Conservation (phyloP, 2,329 filamentous ascomycete genomes). For the Colletotrichum phormii region DNA sequence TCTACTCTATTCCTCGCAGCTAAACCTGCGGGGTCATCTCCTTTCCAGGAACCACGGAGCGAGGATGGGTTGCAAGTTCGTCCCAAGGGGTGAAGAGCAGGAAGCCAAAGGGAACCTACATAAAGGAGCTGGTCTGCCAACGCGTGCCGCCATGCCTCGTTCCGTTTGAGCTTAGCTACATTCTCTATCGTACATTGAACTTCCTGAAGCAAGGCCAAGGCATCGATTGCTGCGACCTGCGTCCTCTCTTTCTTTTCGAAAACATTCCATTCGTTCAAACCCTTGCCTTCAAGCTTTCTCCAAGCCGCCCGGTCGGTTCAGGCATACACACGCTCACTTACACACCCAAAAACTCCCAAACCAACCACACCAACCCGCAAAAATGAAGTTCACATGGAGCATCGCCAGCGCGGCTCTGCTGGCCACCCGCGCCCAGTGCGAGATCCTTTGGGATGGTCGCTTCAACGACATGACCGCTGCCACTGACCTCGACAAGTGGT, state of each 20-base stretch:
- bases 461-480: conserved; percentile 70
- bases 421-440: conserved; percentile 31
- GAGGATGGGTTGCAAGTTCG: conserved; percentile 10
- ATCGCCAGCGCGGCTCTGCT: conserved; percentile 35
- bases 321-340: conserved; percentile 26
- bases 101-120: conserved; percentile 9
- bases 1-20: conserved; percentile 36
- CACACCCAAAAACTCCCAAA: neutral
- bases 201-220: conserved; percentile 35
- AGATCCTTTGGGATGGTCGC: conserved; percentile 72
- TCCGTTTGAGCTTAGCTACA: conserved; percentile 32
- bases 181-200: conserved; percentile 27
- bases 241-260: conserved; percentile 34
- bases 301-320: conserved; percentile 33
- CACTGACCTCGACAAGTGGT: conserved; percentile 70
- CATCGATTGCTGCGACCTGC: conserved; percentile 36
- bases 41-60: conserved; percentile 19
- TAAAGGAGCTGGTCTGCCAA: conserved; percentile 18
- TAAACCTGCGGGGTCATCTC: conserved; percentile 24
- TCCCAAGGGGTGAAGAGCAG: neutral
- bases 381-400: conserved; percentile 34
- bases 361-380: neutral
- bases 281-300: conserved; percentile 24
- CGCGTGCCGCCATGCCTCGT: neutral
- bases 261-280: conserved; percentile 25